A percentile compares a stretch with the other conserved stretches of the same genome.
These are phyloP conservation scores for Alternaria sp. DNA, from an alignment of 2,329 filamentous ascomycete species.

Conservation along the genomic window DNA sequence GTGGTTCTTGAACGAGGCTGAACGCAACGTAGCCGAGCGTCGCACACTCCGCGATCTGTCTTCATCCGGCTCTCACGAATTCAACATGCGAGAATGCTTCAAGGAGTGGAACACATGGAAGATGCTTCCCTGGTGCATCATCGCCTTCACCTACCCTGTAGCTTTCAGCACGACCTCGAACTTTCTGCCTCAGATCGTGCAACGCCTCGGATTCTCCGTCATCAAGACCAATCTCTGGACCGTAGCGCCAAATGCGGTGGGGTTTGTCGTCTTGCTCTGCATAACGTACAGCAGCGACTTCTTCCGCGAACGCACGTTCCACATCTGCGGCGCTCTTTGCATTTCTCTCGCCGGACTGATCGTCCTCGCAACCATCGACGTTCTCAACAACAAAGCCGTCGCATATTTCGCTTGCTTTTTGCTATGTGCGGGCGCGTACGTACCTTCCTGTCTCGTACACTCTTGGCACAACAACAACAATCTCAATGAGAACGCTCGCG, in stretches of 20 bases:
- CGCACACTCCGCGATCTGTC: conserved; percentile 57
- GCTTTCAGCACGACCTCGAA: conserved; percentile 56
- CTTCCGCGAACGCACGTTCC: conserved; percentile 55
- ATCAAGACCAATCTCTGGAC: conserved; percentile 59
- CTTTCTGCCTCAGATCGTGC: conserved; percentile 58
- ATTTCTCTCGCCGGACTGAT: conserved; percentile 55
- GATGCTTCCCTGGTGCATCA: conserved; percentile 55
- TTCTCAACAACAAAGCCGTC: conserved; percentile 50
- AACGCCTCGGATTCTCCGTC: conserved; percentile 52
- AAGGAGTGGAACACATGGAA: conserved; percentile 52
- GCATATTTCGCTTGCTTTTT: conserved; percentile 61
- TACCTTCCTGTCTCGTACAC: conserved; percentile 57
- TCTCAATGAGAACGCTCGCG: conserved; percentile 57
- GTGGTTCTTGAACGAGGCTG: conserved; percentile 49
- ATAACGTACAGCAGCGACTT: conserved; percentile 56
- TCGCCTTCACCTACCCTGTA: conserved; percentile 57
- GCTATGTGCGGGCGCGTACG: conserved; percentile 55
- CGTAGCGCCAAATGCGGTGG: conserved; percentile 57
- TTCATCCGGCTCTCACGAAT: conserved; percentile 44
- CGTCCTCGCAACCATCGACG: conserved; percentile 54
- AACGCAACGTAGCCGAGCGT: conserved; percentile 50
- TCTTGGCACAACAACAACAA: conserved; percentile 63
- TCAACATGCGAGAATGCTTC: conserved; percentile 53
- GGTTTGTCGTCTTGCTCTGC: conserved; percentile 54
- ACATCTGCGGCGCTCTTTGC: conserved; percentile 51